Evolutionary conservation across 2,329 filamentous ascomycete genomes (phyloP), one percentile per base, ranked within the genome.

Genomic region (Monilinia laxa): DNA sequence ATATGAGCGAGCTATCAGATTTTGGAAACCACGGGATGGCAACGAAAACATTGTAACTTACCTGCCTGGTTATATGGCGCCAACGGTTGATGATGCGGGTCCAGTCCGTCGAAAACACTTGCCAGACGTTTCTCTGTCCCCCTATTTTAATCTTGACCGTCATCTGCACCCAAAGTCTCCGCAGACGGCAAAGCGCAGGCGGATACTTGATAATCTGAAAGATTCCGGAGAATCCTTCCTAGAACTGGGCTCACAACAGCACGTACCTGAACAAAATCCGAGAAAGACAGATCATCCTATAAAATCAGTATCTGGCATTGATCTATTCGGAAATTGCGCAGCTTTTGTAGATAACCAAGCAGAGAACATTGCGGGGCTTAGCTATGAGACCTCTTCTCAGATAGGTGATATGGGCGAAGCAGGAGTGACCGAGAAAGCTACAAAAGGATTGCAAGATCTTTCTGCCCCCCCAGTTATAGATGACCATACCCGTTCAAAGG

Each of bases 141-240:
- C 73, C 18, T 76, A 76, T 56, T 75, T 76, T 51, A 68, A 68
- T 11, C 68, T 76, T 16, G 72, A 75, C 47, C 70, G 68, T 3
- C 71, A 75, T 58, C 62, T 75, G 20, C 42, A 68, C 35, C 62
- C 47, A 18, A 71, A 64, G 51, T 31, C 52, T n/a, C 58, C 66
- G 9, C 70, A 62, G 0, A 9, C 38, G n/a, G 28, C 71, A 10
- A 70, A 70, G 40, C 68, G 73, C 55, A 66, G 56, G 23, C 64
- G 52, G 12, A 68, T 74, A 20, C 67, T 75, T 16, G 69, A 69
- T n/a, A 67, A 68, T 42, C 65, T 75, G 18, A 69, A 66, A 45
- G 63, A 72, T 28, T 70, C 68, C 5, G 68, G 70, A 25, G 60
- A n/a, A 38, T 25, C 47, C 6, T 65, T 67, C 38, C 16, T 67